phyloP scores from a whole-genome alignment of 2,329 filamentous ascomycete genomes.

The Parafenestella ontariensis region DNA sequence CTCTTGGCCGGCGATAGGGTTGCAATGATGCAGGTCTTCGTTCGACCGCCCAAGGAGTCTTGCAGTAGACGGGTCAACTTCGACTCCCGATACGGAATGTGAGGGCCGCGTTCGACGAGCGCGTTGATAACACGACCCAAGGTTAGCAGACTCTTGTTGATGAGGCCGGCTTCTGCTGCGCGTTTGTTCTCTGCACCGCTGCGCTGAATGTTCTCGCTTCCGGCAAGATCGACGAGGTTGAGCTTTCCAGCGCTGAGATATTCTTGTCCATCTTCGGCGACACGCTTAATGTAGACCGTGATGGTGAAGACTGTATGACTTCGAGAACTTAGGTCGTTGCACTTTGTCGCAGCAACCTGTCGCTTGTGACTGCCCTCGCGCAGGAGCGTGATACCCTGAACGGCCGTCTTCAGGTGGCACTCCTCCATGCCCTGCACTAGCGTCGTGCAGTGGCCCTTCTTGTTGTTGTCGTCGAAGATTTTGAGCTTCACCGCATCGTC shows the following conservation, averaged over 20 bases:
- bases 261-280: constrained; percentile 83
- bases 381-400: constrained; percentile 85
- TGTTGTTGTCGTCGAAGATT: constrained; percentile 87
- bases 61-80: constrained; percentile 94
- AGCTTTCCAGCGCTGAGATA: constrained; percentile 91
- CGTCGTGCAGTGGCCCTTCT: constrained; percentile 83
- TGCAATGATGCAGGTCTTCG: constrained; percentile 98
- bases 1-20: constrained; percentile 93
- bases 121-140: constrained; percentile 97
- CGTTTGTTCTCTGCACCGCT: constrained; percentile 98
- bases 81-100: constrained; percentile 94
- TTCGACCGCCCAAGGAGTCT: constrained; percentile 93
- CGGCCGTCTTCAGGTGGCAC: constrained; percentile 84
- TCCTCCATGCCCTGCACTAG: constrained; percentile 98
- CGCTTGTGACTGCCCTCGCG: constrained; percentile 90
- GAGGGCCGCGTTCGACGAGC: constrained; percentile 84
- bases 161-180: constrained; percentile 91
- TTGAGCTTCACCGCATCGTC: constrained; percentile 90
- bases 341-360: constrained; percentile 99
- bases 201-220: constrained; percentile 96
- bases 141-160: constrained; percentile 97
- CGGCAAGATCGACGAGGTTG: constrained; percentile 94
- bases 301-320: constrained; percentile 98
- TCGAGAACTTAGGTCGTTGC: constrained; percentile 95
- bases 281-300: constrained; percentile 86